Percentiles rank a stretch among this genome's conserved stretches.
phyloP scores from a whole-genome alignment of 768 basidiomycete species.

The Collybia nuda region DNA sequence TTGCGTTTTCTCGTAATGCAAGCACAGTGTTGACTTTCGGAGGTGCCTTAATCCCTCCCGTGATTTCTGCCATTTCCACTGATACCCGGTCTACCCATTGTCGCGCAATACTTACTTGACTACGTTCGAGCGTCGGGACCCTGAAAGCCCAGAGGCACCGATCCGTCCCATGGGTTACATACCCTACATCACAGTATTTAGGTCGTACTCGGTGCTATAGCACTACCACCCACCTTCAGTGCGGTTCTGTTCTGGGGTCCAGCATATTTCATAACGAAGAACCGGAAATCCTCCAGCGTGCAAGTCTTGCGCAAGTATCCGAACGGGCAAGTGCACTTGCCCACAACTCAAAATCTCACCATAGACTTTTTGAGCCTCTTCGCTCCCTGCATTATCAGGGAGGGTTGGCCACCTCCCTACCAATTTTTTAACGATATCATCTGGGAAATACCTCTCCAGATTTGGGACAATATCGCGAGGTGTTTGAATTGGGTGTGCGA shows the following conservation, averaged over 20 bases:
- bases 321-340: conserved; percentile 68
- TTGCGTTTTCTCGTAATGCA: conserved; percentile 48
- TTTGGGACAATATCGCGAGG: conserved; percentile 55
- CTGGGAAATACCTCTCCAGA: conserved; percentile 60
- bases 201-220: neutral
- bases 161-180: conserved; percentile 73
- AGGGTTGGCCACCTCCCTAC: conserved; percentile 42
- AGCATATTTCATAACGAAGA: conserved; percentile 66
- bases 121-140: conserved; percentile 40
- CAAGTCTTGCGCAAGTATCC: conserved; percentile 63
- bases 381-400: conserved; percentile 34
- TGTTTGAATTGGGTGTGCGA: conserved; percentile 57
- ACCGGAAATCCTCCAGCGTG: conserved; percentile 57
- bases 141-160: conserved; percentile 62
- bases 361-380: conserved; percentile 46
- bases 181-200: conserved; percentile 36
- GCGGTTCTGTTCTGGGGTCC: conserved; percentile 63
- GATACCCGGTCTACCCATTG: conserved; percentile 56
- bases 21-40: conserved; percentile 40
- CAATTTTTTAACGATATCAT: conserved; percentile 43
- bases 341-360: conserved; percentile 61
- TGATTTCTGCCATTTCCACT: conserved; percentile 39
- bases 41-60: conserved; percentile 28
- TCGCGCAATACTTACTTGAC: conserved; percentile 49
- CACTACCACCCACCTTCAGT: conserved; percentile 42